Evolutionary conservation across 192 early-diverging fungal species (phyloP), one percentile per base, ranked within the genome.

Genomic region (Cetraspora pellucida): DNA sequence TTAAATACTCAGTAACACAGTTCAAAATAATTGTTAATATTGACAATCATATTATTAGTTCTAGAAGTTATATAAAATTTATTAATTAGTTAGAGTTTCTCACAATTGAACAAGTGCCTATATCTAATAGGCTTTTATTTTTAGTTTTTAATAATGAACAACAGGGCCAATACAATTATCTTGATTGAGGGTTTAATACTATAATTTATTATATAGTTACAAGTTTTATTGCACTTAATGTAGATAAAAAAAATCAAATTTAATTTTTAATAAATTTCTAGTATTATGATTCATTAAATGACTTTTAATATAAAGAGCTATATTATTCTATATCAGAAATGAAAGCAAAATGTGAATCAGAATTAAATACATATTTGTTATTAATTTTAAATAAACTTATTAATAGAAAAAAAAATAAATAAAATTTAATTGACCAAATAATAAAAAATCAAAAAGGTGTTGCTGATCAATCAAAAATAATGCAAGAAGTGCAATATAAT

Each of bases 161-260:
- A 69, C 16, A 21, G 67, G 67, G 67, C 8, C 44, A 47, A 49
- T 11, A 69, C 11, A 69, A 69, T 49, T 69, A 69, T 69, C 45
- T 69, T 27, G 67, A 69, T 69, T 45, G 46, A n/a, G 45, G 45
- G 6, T 49, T 10, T 52, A 69, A 69, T 27, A 66, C 64, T 16
- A 31, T 66, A 28, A n/a, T 45, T 19, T 66, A 30, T 66, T 31
- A 66, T 66, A 66, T 19, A 19, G 64, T 66, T 43, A 66, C 64
- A 17, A 66, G 64, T 37, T 66, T 66, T 43, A 4, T 66, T 4
- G 64, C 64, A 44, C 30, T 66, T 45, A 43, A 66, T 66, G 6
- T 66, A 10, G 30, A 66, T 21, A 13, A 13, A 3, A 7, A 47
- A 47, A 49, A 49, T 49, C 10, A 23, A 27, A 47, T 69, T 47